Base-by-base conservation (phyloP, 2,329 filamentous ascomycete species). In the Ophiosphaerella korrae region DNA sequence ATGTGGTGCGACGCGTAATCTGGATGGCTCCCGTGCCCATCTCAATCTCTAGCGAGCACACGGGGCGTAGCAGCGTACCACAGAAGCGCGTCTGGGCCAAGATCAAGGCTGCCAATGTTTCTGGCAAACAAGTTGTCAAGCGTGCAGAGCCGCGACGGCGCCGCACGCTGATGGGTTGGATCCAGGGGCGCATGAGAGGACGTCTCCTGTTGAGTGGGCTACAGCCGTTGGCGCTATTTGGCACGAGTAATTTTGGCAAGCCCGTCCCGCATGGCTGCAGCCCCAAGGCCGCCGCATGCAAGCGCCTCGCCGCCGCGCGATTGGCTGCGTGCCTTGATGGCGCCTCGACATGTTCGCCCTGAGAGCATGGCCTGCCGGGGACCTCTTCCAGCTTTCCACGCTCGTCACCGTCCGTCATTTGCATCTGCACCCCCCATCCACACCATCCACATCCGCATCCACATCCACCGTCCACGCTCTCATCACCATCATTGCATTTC, bases 1-100 rank as follows among this genome's bases (percentile, higher is more conserved):
- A 63, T 67, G 64, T 66, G 62, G 66, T 67, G 63, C 64, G 66
- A 66, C 64, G 65, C 65, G 65, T 66, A 58, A 65, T 51, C 36
- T 24, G 21, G 26, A 31, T 40, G 24, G 23, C n/a, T 7, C 9
- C 36, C 36, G 21, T 23, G 21, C 14, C 34, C 29, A 45, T 38
- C 34, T 41, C 38, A 29, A 26, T 23, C 26, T 41, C 14, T 7
- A 21, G 24, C 38, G 33, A 35, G 13, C 14, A n/a, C 13, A 35
- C 4, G 36, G 7, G 18, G 7, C 8, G 36, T 9, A 5, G 12
- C 35, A 14, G 13, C 9, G 35, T n/a, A 37, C 32, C 11, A n/a
- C 32, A 34, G 32, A n/a, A 18, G 35, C n/a, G 21, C 7, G n/a
- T 18, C 7, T 18, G 12, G 9, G 13, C 14, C n/a, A 9, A 13